Evolutionary conservation across 192 early-diverging fungal genomes (phyloP).

Genomic region (Backusella westeae): DNA sequence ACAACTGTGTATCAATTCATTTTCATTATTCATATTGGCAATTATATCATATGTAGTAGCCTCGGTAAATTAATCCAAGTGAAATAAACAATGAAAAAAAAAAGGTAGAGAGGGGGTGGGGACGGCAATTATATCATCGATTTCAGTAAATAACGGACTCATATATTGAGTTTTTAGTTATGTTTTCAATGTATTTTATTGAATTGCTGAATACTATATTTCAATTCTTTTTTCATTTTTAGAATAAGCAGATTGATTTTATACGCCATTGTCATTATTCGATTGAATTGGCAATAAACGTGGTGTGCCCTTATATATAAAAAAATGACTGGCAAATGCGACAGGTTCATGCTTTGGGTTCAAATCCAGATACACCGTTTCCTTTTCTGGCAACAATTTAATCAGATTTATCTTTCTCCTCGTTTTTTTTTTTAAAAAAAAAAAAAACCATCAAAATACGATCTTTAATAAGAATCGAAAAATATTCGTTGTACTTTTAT

Average conservation of each 20-base stretch:
- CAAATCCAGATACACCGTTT: background rate
- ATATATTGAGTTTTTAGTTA: background rate
- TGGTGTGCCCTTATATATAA: background rate
- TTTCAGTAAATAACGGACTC: background rate
- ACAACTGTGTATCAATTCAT: background rate
- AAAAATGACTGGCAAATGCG: background rate
- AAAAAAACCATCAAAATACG: background rate
- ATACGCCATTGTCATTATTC: background rate
- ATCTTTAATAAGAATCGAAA: background rate
- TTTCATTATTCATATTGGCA: background rate
- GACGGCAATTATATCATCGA: background rate
- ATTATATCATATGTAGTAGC: background rate
- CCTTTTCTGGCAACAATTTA: background rate
- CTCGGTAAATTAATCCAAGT: background rate
- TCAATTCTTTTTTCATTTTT: background rate
- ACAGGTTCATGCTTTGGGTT: background rate
- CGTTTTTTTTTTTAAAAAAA: background rate
- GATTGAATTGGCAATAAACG: background rate
- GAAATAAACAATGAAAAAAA: background rate
- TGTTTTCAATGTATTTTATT: background rate
- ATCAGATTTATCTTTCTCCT: background rate
- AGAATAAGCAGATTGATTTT: too few relatives aligned
- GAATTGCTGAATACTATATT: background rate
- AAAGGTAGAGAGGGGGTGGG: background rate
- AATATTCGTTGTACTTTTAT: background rate